Base-by-base conservation (phyloP, 2,329 filamentous ascomycete species). In the Cladosporium sp. region DNA sequence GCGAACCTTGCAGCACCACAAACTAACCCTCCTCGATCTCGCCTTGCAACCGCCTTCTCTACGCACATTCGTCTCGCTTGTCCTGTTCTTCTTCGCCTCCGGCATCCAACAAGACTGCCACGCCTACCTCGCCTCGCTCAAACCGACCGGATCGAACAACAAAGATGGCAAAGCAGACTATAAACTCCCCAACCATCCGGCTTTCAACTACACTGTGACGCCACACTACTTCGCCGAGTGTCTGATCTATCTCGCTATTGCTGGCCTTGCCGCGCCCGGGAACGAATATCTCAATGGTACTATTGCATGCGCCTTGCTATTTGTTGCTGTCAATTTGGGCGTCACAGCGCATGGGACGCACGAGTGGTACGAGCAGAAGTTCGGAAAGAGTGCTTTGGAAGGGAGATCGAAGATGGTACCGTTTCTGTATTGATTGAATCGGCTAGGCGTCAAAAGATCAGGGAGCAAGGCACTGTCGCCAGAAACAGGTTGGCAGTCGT, bases 201-300 rank as follows among this genome's bases (percentile, higher is more conserved):
- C 86, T 51, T 98, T 97, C 67, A 74, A 74, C 38, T 74, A 76
- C 51, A 68, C 94, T 18, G 70, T 96, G 33, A 94, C 87, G 59
- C 90, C 93, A 15, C 93, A 98, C 69, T 98, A 97, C 68, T 86
- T 86, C 3, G 88, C 85, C 62, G 93, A 97, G 71, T 91, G 88
- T 63, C 65, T 86, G 35, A 81, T 96, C 52, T 97, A 98, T 66
- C 64, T 90, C 16, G 78, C 85, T n/a, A 70, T 98, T 56, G 79
- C 88, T 2, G 69, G 93, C 39, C 67, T 86, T 33, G 83, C 84
- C 25, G 89, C 91, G 1, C 90, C 91, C 0, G 61, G 70, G 7
- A 85, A 83, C 9, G 69, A 73, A 27, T 55, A 78, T 49, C 66
- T 88, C 52, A 96, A 95, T 68, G 79, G 73, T 64, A 92, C 91